Evolutionary conservation across 2,329 filamentous ascomycete species (phyloP).

Genomic region (Arthrocladium fulminans): DNA sequence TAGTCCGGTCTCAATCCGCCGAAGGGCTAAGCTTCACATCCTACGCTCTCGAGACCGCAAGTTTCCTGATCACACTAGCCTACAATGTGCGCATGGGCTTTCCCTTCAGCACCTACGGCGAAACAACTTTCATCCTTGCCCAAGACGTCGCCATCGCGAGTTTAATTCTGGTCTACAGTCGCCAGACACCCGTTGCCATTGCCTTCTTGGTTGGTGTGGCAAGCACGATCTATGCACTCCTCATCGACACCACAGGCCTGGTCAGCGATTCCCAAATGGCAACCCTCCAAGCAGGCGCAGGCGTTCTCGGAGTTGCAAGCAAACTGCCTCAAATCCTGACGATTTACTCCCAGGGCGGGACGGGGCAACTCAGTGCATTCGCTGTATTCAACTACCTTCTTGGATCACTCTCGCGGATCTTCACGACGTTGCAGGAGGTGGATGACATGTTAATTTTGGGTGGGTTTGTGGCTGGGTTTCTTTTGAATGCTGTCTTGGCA

Average conservation of each 20-base stretch:
- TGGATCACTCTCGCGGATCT: conserved; percentile 88
- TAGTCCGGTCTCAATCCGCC: conserved; percentile 69
- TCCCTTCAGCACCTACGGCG: conserved; percentile 93
- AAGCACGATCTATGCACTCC: conserved; percentile 59
- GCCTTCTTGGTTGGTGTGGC: conserved; percentile 71
- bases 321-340: conserved; percentile 90
- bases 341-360: conserved; percentile 75
- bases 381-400: conserved; percentile 97
- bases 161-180: conserved; percentile 75
- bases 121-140: conserved; percentile 81
- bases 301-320: conserved; percentile 72
- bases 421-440: conserved; percentile 95
- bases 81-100: conserved; percentile 89
- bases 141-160: conserved; percentile 88
- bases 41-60: conserved; percentile 82
- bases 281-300: conserved; percentile 75
- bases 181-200: conserved; percentile 58
- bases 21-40: conserved; percentile 80
- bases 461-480: conserved; percentile 83
- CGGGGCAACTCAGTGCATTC: conserved; percentile 92
- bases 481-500: conserved; percentile 79
- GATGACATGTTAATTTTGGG: conserved; percentile 94
- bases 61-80: conserved; percentile 79
- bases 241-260: conserved; percentile 49
- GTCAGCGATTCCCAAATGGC: conserved; percentile 59